Percentiles rank a stretch among this genome's conserved stretches.
Evolutionary conservation across 1,139 yeast species (phyloP).

Genomic region (Geotrichum bryndzae): DNA sequence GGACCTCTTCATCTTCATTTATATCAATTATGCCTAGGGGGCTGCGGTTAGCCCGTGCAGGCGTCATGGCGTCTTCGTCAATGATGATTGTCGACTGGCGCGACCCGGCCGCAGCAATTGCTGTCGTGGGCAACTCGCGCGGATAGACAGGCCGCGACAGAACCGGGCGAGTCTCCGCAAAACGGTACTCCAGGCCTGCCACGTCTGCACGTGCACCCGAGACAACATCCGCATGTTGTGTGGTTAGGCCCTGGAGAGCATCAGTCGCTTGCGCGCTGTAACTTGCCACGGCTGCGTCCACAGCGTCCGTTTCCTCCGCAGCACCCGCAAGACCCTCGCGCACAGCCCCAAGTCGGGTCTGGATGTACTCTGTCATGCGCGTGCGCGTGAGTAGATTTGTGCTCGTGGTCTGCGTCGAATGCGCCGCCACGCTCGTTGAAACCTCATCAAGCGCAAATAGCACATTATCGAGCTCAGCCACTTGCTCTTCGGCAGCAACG

Average conservation of each 20-base stretch:
- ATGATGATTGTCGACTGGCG: background rate
- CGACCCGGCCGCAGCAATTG: background rate
- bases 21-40: background rate
- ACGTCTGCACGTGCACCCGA: background rate
- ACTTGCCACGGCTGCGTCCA: background rate
- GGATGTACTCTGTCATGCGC: background rate
- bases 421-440: background rate
- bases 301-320: background rate
- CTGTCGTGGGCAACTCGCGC: conserved; percentile 1
- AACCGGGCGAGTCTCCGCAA: background rate
- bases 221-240: background rate
- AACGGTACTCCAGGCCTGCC: background rate
- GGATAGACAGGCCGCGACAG: background rate
- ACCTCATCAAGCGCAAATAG: background rate
- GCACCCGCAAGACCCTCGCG: background rate
- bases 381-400: background rate
- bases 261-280: background rate
- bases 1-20: background rate
- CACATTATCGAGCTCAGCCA: background rate
- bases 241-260: background rate
- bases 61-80: background rate
- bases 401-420: background rate
- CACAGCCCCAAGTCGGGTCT: background rate
- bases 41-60: background rate
- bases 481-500: background rate